A percentile compares a stretch with the other conserved stretches of the same genome.
phyloP scores from a whole-genome alignment of 164 flowering plant species.

The Vitis rupestris region DNA sequence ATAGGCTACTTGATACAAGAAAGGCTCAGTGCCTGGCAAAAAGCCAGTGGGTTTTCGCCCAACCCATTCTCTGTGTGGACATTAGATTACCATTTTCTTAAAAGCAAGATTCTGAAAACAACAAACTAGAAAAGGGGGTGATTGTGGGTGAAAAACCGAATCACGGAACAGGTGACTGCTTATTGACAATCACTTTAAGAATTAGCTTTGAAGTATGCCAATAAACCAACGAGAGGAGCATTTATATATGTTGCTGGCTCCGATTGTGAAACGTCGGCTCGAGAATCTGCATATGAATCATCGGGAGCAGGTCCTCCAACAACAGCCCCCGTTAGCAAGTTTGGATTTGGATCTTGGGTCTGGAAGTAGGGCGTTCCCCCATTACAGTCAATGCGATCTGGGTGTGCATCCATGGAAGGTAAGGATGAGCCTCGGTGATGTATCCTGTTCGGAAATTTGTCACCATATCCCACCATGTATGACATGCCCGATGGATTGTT shows the following conservation, averaged over 20 bases:
- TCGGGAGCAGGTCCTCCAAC: conserved; percentile 61
- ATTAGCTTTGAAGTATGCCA: conserved; percentile 46
- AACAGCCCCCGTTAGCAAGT: conserved; percentile 56
- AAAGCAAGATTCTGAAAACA: too few species aligned
- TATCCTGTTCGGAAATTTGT: conserved; percentile 48
- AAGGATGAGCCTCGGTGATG: conserved; percentile 68
- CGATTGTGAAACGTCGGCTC: conserved; percentile 35
- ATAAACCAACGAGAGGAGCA: conserved; percentile 70
- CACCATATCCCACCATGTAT: conserved; percentile 84
- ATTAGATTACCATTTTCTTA: too few species aligned
- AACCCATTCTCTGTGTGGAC: too few species aligned
- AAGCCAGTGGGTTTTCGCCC: too few species aligned
- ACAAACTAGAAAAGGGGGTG: too few species aligned
- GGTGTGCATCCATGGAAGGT: conserved; percentile 40
- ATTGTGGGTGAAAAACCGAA: too few species aligned
- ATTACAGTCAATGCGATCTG: conserved; percentile 33
- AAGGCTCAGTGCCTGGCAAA: too few species aligned
- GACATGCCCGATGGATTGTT: conserved; percentile 63
- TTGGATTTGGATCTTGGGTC: conserved; percentile 44
- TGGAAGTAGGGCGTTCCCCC: conserved; percentile 38
- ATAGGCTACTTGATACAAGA: too few species aligned
- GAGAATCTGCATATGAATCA: conserved; percentile 45
- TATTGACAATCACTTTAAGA: too few species aligned
- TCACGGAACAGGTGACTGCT: too few species aligned
- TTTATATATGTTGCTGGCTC: conserved; percentile 76